Evolutionary conservation across 495 filamentous ascomycete genomes (phyloP), one percentile per base, ranked within the genome.

Genomic region (Thermochaetoides thermophila): DNA sequence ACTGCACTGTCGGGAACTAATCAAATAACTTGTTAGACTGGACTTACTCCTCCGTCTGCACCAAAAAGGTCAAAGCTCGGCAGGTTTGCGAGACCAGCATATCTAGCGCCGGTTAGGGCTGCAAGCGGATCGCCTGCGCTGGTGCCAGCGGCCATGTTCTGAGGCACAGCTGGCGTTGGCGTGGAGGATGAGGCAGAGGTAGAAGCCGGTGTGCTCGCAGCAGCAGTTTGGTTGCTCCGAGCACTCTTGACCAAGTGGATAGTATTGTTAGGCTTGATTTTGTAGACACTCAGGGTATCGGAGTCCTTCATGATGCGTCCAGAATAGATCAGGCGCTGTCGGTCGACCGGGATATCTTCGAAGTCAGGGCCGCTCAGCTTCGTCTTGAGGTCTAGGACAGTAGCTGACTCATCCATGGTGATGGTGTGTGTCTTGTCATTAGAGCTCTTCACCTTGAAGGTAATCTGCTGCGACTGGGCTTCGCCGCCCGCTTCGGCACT

Each of bases 231-330:
- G 52, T 94, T 95, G 65, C 87, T 96, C 16, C 77, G 78, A 19
- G 91, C 91, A 44, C 83, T 83, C 57, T 91, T 93, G 35, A 99
- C 91, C 47, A 99, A 66, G 55, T 99, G 91, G 38, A 96, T 73
- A 7, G 89, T 95, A 49, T 95, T 84, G n/a, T 82, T 79, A 35
- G 82, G 71, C 59, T 95, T 92, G 56, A 99, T 83, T 60, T 94
- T 99, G 60, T 91, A 92, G 16, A 73, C 69, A 34, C 64, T 73
- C 27, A 99, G 56, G 0, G 79, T 78, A 40, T 96, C 85, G 25
- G 73, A 72, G 50, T 99, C 83, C 60, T 95, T 99, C 57, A 99
- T 69, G 14, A 99, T 86, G 38, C 86, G 76, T 17, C 91, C 91
- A 5, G 87, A 95, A 59, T 96, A 96, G 56, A 99, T 99, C 43